These are phyloP conservation scores for Helianthus annuus DNA, from an alignment of 129 eudicot genomes.

Conservation along the genomic window DNA sequence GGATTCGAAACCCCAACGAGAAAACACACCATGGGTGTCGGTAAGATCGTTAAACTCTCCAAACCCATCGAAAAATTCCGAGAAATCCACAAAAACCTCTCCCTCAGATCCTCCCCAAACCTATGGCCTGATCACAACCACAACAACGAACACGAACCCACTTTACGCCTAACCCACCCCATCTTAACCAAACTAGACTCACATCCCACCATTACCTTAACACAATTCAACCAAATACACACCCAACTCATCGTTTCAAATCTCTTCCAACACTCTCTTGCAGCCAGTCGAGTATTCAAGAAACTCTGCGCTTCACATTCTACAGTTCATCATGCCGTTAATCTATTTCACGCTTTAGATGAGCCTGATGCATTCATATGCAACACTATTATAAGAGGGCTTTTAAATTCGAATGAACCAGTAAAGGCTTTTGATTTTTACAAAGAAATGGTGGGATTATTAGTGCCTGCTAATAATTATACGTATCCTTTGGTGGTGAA, in stretches of 20 bases:
- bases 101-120: conserved; percentile 41
- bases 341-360: conserved; percentile 31
- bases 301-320: conserved; percentile 51
- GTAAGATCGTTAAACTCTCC: conserved; percentile 35
- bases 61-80: conserved; percentile 51
- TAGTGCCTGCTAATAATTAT: conserved; percentile 47
- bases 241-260: conserved; percentile 55
- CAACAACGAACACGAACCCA: conserved; percentile 30
- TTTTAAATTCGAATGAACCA: conserved; percentile 38
- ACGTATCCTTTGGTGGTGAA: conserved; percentile 56
- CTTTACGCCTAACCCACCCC: conserved; percentile 45
- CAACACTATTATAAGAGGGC: conserved; percentile 52
- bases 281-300: conserved; percentile 49
- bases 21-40: conserved; percentile 17
- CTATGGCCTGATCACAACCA: conserved; percentile 40
- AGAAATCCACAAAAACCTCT: conserved; percentile 49
- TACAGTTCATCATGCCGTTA: conserved; percentile 39
- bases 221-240: conserved; percentile 57
- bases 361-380: conserved; percentile 66
- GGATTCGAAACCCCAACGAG: too few species aligned
- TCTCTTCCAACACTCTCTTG: conserved; percentile 61
- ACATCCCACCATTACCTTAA: conserved; percentile 8
- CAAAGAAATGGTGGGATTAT: conserved; percentile 37
- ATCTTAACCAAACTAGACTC: conserved; percentile 49
- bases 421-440: conserved; percentile 39